Evolutionary conservation across 192 early-diverging fungal genomes (phyloP).

Genomic region (Podila horticola): DNA sequence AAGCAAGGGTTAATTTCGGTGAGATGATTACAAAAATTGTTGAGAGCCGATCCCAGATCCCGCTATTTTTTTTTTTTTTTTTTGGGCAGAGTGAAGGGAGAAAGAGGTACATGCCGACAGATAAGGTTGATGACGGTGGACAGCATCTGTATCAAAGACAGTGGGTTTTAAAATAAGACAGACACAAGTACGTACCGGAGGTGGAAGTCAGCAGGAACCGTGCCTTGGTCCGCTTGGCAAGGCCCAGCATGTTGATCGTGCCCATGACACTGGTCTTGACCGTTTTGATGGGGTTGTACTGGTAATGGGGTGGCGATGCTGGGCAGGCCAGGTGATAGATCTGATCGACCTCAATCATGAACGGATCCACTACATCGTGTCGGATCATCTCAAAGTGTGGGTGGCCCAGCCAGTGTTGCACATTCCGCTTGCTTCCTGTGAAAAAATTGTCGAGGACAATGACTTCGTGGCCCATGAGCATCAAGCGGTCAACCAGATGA

Average conservation of each 20-base stretch:
- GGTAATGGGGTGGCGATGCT: constrained; percentile 89
- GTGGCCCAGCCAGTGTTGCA: constrained; percentile 86
- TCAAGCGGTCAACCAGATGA: constrained; percentile 82
- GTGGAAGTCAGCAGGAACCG: constrained; percentile 82
- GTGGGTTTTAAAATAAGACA: no score
- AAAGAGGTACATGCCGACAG: no score
- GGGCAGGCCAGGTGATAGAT: constrained; percentile 92
- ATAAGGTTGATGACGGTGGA: no score
- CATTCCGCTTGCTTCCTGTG: constrained; percentile 79
- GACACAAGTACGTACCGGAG: constrained; percentile 62
- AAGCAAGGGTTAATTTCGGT: no score
- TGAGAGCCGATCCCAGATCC: no score
- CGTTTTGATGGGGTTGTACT: constrained; percentile 88
- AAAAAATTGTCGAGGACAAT: constrained; percentile 87
- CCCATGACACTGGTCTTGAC: constrained; percentile 88
- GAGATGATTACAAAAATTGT: no score
- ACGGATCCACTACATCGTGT: constrained; percentile 87
- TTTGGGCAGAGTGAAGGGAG: no score
- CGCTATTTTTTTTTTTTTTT: no score
- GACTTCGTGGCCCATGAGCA: constrained; percentile 86
- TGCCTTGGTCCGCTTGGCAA: constrained; percentile 84
- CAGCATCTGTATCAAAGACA: no score
- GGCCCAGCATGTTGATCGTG: constrained; percentile 87
- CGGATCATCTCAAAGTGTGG: constrained; percentile 83
- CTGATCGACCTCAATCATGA: constrained; percentile 85